phyloP scores from a whole-genome alignment of 2,329 filamentous ascomycete species.

The Metarhizium robertsii region DNA sequence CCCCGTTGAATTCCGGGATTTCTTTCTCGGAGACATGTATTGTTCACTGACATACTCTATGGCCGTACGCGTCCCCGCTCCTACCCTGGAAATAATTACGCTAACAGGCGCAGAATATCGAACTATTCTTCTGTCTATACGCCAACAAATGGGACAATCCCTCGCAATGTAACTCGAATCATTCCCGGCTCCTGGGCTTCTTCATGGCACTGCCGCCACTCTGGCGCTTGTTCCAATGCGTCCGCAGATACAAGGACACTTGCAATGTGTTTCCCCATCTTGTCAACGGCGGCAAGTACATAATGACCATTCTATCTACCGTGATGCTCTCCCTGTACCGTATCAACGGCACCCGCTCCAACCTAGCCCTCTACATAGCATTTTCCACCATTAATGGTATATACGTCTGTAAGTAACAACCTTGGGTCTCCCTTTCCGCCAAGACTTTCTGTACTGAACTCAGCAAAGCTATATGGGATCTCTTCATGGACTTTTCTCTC shows the following conservation, averaged over 20 bases:
- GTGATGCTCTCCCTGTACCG: conserved; percentile 76
- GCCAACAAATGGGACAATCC: conserved; percentile 67
- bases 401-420: conserved; percentile 59
- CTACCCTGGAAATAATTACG: not conserved
- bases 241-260: conserved; percentile 83
- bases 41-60: conserved; percentile 89
- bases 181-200: conserved; percentile 80
- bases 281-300: conserved; percentile 87
- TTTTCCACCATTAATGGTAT: conserved; percentile 75
- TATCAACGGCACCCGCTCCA: conserved; percentile 47
- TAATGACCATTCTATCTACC: conserved; percentile 72
- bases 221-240: conserved; percentile 83
- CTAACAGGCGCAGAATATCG: conserved; percentile 56
- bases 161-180: conserved; percentile 69
- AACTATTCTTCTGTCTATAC: conserved; percentile 92
- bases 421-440: not conserved
- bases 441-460: not conserved
- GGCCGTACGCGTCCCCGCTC: conserved; percentile 50
- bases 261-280: conserved; percentile 84
- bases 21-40: conserved; percentile 96
- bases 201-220: conserved; percentile 75
- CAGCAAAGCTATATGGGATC: conserved; percentile 68
- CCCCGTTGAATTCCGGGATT: conserved; percentile 92
- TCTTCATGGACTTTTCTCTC: conserved; percentile 95
- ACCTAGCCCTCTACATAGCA: conserved; percentile 65